These are phyloP conservation scores for Camelina hispida DNA, from an alignment of 345 rosid species.

Conservation along the genomic window DNA sequence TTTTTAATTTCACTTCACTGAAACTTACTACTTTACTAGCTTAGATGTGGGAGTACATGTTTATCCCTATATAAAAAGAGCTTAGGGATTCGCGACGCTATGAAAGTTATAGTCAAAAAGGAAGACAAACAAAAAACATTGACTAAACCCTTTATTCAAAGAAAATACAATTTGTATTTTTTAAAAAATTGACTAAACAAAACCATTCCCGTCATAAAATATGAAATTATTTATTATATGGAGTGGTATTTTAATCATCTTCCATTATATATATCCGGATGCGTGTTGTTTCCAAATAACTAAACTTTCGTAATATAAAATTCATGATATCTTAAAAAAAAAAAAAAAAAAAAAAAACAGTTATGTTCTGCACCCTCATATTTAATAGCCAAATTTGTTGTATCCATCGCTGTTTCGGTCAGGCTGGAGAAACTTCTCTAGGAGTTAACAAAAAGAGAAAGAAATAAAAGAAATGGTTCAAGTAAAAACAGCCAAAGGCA, in stretches of 20 bases:
- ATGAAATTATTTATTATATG: too few relatives aligned
- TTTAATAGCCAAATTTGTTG: constrained; percentile 19
- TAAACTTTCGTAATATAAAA: too few relatives aligned
- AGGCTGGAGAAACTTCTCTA: constrained; percentile 33
- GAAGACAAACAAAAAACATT: background rate
- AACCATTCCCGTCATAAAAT: too few relatives aligned
- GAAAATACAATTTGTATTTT: too few relatives aligned
- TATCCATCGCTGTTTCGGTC: constrained; percentile 14
- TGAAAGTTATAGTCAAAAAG: constrained; percentile 21
- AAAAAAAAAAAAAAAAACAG: background rate
- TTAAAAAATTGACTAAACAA: too few relatives aligned
- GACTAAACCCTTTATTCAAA: background rate
- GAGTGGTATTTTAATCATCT: background rate
- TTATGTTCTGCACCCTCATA: background rate
- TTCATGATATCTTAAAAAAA: background rate
- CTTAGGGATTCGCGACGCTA: constrained; percentile 25
- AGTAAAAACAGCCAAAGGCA: constrained; percentile 10
- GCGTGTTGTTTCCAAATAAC: too few relatives aligned
- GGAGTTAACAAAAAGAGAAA: constrained; percentile 36
- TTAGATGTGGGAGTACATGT: background rate
- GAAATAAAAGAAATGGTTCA: constrained; percentile 27
- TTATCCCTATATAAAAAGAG: background rate
- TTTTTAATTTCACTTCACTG: too few relatives aligned
- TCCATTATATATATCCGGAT: background rate
- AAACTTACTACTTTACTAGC: too few relatives aligned